phyloP scores from a whole-genome alignment of 2,329 filamentous ascomycete genomes.

The Aaosphaeria arxii region DNA sequence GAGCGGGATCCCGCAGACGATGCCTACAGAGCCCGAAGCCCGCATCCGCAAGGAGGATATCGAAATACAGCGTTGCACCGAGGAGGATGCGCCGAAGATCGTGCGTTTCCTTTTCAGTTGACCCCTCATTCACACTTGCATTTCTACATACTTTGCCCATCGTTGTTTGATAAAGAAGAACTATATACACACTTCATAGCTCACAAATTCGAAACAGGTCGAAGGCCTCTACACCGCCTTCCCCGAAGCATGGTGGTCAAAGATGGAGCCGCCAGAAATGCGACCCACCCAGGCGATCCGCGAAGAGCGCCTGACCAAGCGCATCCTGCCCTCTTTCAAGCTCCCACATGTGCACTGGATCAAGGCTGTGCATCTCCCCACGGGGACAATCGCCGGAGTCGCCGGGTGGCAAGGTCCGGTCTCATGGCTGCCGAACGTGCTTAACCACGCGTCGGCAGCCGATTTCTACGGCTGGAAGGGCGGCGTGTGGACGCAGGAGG shows the following conservation, averaged over 20 bases:
- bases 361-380: constrained; percentile 22
- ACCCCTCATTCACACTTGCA: background rate
- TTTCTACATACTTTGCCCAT: background rate
- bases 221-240: constrained; percentile 26
- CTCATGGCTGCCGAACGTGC: background rate
- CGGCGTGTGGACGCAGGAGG: constrained; percentile 18
- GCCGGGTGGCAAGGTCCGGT: constrained; percentile 26
- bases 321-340: constrained; percentile 15
- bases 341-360: constrained; percentile 17
- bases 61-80: background rate
- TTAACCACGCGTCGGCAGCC: constrained; percentile 4
- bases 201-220: constrained; percentile 12
- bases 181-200: background rate
- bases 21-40: background rate
- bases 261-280: constrained; percentile 16
- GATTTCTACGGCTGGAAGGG: constrained; percentile 18
- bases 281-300: constrained; percentile 14
- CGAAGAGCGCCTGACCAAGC: constrained; percentile 15
- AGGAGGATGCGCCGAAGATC: constrained; percentile 1
- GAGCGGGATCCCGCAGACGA: background rate
- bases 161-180: background rate
- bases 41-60: background rate
- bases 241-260: constrained; percentile 14
- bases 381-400: constrained; percentile 17
- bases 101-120: constrained; percentile 1